A percentile compares a stretch with the other conserved stretches of the same genome.
Conservation (phyloP, 495 filamentous ascomycete species). For the Penicillium coprophilum region DNA sequence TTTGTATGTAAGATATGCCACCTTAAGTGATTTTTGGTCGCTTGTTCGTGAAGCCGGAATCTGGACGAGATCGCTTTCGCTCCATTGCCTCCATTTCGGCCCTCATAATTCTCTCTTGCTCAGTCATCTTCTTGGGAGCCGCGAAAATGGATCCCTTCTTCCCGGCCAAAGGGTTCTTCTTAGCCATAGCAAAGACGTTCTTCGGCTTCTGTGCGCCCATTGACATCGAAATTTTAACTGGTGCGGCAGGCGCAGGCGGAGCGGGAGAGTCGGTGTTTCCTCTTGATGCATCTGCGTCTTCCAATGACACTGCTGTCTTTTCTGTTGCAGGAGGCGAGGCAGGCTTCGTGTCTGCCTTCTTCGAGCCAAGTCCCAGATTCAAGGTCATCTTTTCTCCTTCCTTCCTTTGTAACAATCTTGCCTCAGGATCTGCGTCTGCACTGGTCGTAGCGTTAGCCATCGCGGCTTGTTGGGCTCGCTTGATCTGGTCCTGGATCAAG, state of each 20-base stretch:
- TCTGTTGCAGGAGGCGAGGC: constrained; percentile 27
- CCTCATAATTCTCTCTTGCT: constrained; percentile 90
- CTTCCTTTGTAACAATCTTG: constrained; percentile 58
- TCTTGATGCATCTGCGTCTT: constrained; percentile 23
- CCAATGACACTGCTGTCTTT: constrained; percentile 15
- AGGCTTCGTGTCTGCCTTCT: constrained; percentile 32
- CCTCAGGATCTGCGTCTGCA: constrained; percentile 41
- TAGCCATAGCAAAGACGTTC: constrained; percentile 73
- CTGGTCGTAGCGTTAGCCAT: constrained; percentile 28
- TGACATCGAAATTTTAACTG: constrained; percentile 56
- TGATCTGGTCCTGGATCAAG: constrained; percentile 76
- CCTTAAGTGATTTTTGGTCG: constrained; percentile 35
- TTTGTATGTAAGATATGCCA: not conserved
- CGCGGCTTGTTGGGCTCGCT: constrained; percentile 56
- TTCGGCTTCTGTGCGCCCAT: constrained; percentile 64
- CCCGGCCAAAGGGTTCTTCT: constrained; percentile 63
- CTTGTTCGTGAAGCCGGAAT: constrained; percentile 37
- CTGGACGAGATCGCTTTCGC: constrained; percentile 55
- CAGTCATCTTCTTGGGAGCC: constrained; percentile 75
- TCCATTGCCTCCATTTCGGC: constrained; percentile 72
- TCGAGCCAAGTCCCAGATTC: constrained; percentile 58
- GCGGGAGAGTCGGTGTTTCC: constrained; percentile 25
- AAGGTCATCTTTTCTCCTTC: constrained; percentile 85
- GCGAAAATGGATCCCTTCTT: constrained; percentile 61
- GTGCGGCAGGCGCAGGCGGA: constrained; percentile 25